Conservation (phyloP, 2,329 filamentous ascomycete species). For the Paracamarosporium sp. region DNA sequence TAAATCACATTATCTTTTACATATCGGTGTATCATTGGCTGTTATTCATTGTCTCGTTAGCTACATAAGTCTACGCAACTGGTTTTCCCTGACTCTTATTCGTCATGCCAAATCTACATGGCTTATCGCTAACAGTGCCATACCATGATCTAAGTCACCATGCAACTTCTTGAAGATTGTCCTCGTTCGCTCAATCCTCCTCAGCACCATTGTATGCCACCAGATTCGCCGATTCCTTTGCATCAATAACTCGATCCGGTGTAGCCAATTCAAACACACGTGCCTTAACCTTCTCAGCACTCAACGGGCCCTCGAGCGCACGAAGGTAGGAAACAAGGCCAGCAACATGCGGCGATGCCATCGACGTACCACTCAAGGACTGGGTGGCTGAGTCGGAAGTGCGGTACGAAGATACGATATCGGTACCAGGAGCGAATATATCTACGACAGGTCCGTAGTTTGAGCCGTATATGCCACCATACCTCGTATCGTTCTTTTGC, state of each 20-base stretch:
- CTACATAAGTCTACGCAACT: no score
- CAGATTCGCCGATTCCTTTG: constrained; percentile 27
- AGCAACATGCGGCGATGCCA: constrained; percentile 72
- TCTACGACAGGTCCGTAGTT: constrained; percentile 49
- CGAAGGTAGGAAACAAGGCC: constrained; percentile 74
- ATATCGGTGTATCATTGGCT: no score
- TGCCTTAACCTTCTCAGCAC: constrained; percentile 25
- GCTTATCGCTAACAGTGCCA: no score
- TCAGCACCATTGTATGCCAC: constrained; percentile 38
- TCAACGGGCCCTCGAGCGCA: constrained; percentile 49
- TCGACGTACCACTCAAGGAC: constrained; percentile 65
- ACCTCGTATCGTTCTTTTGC: constrained; percentile 29
- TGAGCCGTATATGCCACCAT: constrained; percentile 28
- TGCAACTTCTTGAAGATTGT: no score
- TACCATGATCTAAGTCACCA: no score
- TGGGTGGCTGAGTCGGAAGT: constrained; percentile 50
- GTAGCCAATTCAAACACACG: constrained; percentile 29
- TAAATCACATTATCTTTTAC: no score
- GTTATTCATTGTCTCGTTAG: no score
- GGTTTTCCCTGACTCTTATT: no score
- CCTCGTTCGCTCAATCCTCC: background rate
- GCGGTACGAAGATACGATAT: constrained; percentile 54
- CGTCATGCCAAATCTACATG: no score
- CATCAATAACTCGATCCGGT: constrained; percentile 25
- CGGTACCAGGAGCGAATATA: constrained; percentile 47